Evolutionary conservation across 805 yeast genomes (phyloP), one percentile per base, ranked within the genome.

Genomic region (Kockiozyma suomiensis): DNA sequence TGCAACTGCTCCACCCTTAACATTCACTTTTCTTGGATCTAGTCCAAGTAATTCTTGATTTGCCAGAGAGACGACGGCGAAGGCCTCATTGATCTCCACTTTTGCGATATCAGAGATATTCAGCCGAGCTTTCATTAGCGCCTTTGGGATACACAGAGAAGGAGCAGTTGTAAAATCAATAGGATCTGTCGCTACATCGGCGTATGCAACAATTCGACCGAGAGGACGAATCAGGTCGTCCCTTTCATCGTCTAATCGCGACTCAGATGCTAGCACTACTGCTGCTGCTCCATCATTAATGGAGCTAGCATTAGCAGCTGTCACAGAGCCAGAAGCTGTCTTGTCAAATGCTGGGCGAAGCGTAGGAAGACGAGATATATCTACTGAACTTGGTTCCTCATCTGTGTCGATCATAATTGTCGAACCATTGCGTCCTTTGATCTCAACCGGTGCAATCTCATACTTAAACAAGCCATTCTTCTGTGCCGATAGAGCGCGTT

Each of bases 221-320:
- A 85, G 69, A 59, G 92, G 77, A 10, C 52, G 43, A 68, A 96
- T 96, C 33, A 51, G 42, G 70, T 79, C 87, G 70, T 90, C 79
- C 35, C 85, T 85, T 69, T 88, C 81, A 78, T 88, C 92, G 73
- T 84, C 84, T 67, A 90, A 81, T 76, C 88, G 88, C 59, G 78
- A 79, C 71, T 84, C 97, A 56, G 96, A 86, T 54, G 91, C 93
- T 68, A 92, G 79, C 28, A 93, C 81, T 42, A 93, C 79, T 48
- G 97, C 97, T 58, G 97, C 96, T 73, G 91, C 97, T 77, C 98
- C 98, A 74, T 92, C 98, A 74, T 90, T 92, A 69, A 92, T 80
- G 71, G 93, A 88, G 37, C 96, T 90, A 32, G 97, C 96, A 72
- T 92, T 92, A 67, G 96, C 96, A 32, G 96, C 97, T 42, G 97